Evolutionary conservation across 192 early-diverging fungal species (phyloP), one percentile per base, ranked within the genome.

Genomic region (Coemansia sp.): DNA sequence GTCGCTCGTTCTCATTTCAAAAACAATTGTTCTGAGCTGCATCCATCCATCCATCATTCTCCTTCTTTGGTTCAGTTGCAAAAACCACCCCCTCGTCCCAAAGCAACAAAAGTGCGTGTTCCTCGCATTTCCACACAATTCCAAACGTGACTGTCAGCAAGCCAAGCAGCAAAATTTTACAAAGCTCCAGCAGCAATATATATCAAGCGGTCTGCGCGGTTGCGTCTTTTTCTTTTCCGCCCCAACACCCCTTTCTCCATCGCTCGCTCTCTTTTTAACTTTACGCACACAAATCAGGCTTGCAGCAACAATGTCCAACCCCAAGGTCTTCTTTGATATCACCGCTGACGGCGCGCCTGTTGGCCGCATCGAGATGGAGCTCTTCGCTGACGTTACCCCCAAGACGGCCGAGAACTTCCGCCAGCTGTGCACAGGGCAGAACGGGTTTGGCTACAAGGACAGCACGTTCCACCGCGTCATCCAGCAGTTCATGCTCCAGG

Each of bases 331-430:
- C 69, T 87, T 87, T 57, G 77, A 87, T 36, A 64, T 87, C 46
- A 33, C 78, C 10, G 71, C 71, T 23, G 69, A 80, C 20, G 64
- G 46, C 39, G 55, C 43, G 64, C 60, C 64, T 14, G 6, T 74
- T 26, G 80, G 84, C 33, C 64, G 61, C 20, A 76, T 85, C 66
- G 63, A 55, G 55, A 72, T 85, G 45, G 79, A 69, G 68, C 73
- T 85, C 30, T 90, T 89, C 82, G 85, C 85, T 48, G 90, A 97
- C 67, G 88, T 90, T 38, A 90, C 91, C 20, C 97, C 97, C 74
- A 91, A 89, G 85, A 97, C 95, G 23, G 91, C 91, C 41, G 92
- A 97, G 84, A 99, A 99, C 90, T 99, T 99, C 85, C 87, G 89
- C 41, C 85, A 85, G 44, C 85, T 93, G 45, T 71, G 76, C 63